Base-by-base conservation (phyloP, 495 filamentous ascomycete genomes). In the Annulohypoxylon stygium region DNA sequence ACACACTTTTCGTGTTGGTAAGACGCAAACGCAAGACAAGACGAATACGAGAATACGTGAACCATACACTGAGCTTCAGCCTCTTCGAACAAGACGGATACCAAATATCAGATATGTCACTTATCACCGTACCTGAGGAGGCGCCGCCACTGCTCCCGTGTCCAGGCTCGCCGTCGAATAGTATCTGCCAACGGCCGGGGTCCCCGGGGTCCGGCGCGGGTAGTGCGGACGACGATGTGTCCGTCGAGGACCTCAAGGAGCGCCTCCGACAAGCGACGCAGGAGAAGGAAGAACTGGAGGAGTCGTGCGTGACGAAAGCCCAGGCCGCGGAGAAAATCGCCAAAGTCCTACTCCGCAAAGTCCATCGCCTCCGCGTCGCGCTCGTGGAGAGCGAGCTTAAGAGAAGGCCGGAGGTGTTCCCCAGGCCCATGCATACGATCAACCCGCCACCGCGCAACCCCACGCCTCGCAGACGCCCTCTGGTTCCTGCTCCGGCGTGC, bases 251-350 rank as follows among this genome's bases (percentile, higher is more conserved):
- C 10, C 39, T 62, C 3, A n/a, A 66, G 0, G 33, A 62, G 11
- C 61, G 65, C n/a, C 54, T 74, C 11, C 6, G 36, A 0, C 20
- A 18, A 9, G 34, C 53, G n/a, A 65, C 37, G n/a, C 9, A 55
- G 3, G 5, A 67, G 5, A 65, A 65, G 25, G 41, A 33, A 5
- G n/a, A 41, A 0, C 23, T 66, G 2, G 63, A 74, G 12, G 14
- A 45, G 18, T 47, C n/a, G 43, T 47, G 43, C 16, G 12, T 43
- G 39, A 14, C 39, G 39, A 43, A 43, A 43, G 39, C 39, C 39
- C 39, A 43, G 12, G 12, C 39, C 12, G 39, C 39, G 10, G 39
- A 43, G 39, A 43, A 43, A 3, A 43, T 43, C 39, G 39, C 39
- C 12, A 43, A 43, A 11, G 39, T 47, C 0, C n/a, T 47, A 2